Evolutionary conservation across 805 yeast genomes (phyloP).

Genomic region (Monosporozyma siamensis): DNA sequence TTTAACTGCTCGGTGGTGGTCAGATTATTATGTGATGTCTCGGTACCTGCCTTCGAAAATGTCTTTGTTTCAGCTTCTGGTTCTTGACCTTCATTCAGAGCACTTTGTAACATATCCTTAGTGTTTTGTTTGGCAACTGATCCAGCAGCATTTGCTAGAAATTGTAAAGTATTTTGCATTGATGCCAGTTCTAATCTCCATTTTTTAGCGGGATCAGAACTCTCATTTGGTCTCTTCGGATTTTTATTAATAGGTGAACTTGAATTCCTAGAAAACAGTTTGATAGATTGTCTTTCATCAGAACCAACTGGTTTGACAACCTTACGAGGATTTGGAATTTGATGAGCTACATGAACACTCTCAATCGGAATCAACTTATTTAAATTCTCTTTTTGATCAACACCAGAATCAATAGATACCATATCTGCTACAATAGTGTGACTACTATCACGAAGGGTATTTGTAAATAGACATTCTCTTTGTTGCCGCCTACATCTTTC

Average conservation of each 20-base stretch:
- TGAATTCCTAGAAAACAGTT: not conserved
- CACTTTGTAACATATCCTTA: not conserved
- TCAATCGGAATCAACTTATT: not conserved
- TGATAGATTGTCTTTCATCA: not conserved
- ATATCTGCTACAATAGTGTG: constrained; percentile 1
- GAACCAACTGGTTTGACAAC: not conserved
- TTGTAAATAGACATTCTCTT: constrained; percentile 45
- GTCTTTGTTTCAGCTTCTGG: not conserved
- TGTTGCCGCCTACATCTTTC: constrained; percentile 76
- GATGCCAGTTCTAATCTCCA: constrained; percentile 27
- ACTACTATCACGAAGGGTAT: constrained; percentile 1
- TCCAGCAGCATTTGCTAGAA: constrained; percentile 72
- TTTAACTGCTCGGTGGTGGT: constrained; percentile 1
- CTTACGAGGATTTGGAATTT: not conserved
- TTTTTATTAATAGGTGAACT: not conserved
- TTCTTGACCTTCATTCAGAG: not conserved
- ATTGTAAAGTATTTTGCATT: constrained; percentile 56
- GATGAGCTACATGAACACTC: not conserved
- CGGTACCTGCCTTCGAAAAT: not conserved
- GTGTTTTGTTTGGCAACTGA: constrained; percentile 39
- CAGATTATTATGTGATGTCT: too few relatives aligned
- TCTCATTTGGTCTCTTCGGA: not conserved
- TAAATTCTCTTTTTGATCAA: not conserved
- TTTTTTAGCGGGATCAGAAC: constrained; percentile 4
- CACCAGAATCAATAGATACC: constrained; percentile 1